Evolutionary conservation across 163 green algal species (phyloP).

Genomic region (Prototheca cutis): DNA sequence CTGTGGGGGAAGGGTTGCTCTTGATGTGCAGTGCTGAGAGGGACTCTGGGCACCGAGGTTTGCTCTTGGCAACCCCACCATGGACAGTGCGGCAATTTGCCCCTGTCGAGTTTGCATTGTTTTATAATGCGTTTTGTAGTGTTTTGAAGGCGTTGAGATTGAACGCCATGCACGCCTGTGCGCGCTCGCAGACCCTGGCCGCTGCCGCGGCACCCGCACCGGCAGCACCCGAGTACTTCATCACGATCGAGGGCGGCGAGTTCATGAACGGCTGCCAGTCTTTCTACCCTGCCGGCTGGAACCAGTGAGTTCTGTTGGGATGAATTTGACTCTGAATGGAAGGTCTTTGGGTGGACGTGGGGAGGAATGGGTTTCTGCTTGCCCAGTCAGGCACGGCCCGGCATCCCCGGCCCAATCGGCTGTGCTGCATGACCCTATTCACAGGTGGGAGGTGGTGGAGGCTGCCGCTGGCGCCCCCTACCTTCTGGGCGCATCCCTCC

Average conservation of each 20-base stretch:
- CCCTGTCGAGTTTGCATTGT: no score
- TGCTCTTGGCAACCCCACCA: no score
- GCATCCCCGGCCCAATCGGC: no score
- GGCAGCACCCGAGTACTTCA: constrained; percentile 25
- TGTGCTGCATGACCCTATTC: no score
- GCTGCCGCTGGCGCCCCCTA: constrained; percentile 35
- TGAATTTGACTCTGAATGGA: not conserved
- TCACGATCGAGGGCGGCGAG: constrained; percentile 17
- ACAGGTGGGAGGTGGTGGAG: constrained; percentile 47
- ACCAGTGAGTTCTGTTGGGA: constrained; percentile 18
- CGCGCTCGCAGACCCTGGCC: not conserved
- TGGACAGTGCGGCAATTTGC: no score
- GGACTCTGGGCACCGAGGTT: no score
- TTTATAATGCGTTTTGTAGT: no score
- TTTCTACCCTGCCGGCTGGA: constrained; percentile 23
- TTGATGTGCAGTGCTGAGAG: no score
- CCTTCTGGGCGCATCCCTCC: constrained; percentile 35
- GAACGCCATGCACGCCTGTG: no score
- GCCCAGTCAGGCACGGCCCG: no score
- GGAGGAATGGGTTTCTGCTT: not conserved
- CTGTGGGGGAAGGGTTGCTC: no score
- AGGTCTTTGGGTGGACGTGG: not conserved
- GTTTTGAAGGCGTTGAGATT: no score
- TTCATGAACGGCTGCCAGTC: constrained; percentile 23
- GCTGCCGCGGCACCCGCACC: not conserved